Evolutionary conservation across 768 basidiomycete genomes (phyloP).

Genomic region (Paxillus ammoniavirescens): DNA sequence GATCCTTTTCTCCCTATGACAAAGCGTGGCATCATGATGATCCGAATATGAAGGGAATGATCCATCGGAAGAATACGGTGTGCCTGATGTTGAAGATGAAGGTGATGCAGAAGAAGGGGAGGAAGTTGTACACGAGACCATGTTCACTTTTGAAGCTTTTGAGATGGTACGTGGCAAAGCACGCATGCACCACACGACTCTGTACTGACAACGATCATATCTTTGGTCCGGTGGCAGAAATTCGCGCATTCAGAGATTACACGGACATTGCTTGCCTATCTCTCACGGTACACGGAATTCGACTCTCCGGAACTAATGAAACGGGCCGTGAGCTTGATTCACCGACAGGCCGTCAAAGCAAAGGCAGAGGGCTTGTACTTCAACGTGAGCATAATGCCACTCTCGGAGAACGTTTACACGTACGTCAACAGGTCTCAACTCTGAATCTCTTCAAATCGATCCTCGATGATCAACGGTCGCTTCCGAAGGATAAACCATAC

Average conservation of each 20-base stretch:
- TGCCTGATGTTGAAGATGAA: slow-evolving; percentile 68
- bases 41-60: slow-evolving; percentile 32
- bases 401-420: slow-evolving; percentile 8
- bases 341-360: slow-evolving; percentile 85
- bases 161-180: slow-evolving; percentile 62
- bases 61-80: slow-evolving; percentile 54
- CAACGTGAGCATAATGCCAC: slow-evolving; percentile 55
- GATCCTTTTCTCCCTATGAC: slow-evolving; percentile 20
- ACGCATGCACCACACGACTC: slow-evolving; percentile 11
- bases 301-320: slow-evolving; percentile 76
- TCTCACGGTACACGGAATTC: slow-evolving; percentile 84
- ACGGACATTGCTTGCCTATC: slow-evolving; percentile 78
- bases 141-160: slow-evolving; percentile 90
- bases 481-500: slow-evolving; percentile 75
- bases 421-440: slow-evolving; percentile 72
- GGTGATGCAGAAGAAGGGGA: slow-evolving; percentile 58
- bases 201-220: slow-evolving; percentile 20
- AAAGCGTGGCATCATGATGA: slow-evolving; percentile 10
- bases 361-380: slow-evolving; percentile 96
- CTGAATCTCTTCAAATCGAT: slow-evolving; percentile 86
- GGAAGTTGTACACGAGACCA: slow-evolving; percentile 73
- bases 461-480: slow-evolving; percentile 72
- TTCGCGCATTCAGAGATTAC: slow-evolving; percentile 88
- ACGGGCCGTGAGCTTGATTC: slow-evolving; percentile 83
- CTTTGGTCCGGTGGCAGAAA: slow-evolving; percentile 52